Evolutionary conservation across 169 alveolate species (phyloP), one percentile per base, ranked within the genome.

Genomic region (Cardiosporidium cionae): DNA sequence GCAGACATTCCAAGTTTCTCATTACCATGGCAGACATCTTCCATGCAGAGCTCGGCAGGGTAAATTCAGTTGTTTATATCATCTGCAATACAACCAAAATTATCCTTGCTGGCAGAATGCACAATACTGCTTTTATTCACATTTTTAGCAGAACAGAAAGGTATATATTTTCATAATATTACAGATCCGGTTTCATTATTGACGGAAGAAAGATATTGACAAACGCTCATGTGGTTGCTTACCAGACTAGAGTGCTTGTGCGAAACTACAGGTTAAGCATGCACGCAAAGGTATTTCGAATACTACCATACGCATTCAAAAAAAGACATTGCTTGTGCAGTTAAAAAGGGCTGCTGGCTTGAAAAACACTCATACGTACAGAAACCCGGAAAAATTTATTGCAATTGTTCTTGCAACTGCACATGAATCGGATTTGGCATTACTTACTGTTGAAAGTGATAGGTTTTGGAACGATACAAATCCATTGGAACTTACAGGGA

Each of bases 341-440:
- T 5, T 29, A 4, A 32, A 54, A 7, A 16, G 1, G 28, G 1
- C 36, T 28, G 0, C 7, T 2, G 32, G 2, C 7, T 23, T 0
- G 68, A 22, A 23, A 27, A n/a, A 67, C 1, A 22, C 31, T 1
- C 16, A 28, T 5, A 52, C 32, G 1, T n/a, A 2, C 0, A 78
- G 84, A 75, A 82, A 73, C 22, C 84, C 87, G 25, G 78, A 72
- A 62, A 89, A 81, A 68, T 85, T 82, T 69, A 74, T 77, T 23
- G 92, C 87, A 53, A 76, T 81, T 25, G 79, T 82, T 32, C 32
- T 79, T 68, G 88, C 79, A 27, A 84, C 82, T 0, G 89, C 92
- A 4, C 95, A 90, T 81, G 95, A 90, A 36, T 87, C 90, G 31
- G 95, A 90, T 72, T 62, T 90, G 72, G 95, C 95, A 1, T 68